A percentile compares a stretch with the other conserved stretches of the same genome.
Evolutionary conservation across 192 early-diverging fungal species (phyloP).

Genomic region (Anaeromyces robustus): DNA sequence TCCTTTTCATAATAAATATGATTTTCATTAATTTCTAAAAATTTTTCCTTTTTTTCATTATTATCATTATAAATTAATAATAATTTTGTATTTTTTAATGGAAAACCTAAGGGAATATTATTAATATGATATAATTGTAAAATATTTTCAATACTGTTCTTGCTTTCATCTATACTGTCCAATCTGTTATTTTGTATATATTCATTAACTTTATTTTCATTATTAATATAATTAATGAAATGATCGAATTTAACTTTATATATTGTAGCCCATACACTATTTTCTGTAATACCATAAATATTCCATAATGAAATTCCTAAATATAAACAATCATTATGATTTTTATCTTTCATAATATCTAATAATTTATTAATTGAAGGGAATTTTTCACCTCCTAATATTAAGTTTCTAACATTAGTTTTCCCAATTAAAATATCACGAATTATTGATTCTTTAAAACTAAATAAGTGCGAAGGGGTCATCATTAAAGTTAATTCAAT

Average conservation of each 20-base stretch:
- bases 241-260: background rate
- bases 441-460: background rate
- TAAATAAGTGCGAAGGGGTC: background rate
- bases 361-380: background rate
- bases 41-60: background rate
- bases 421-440: background rate
- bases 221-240: background rate
- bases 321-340: too few species aligned
- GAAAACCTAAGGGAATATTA: background rate
- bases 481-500: background rate
- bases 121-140: background rate
- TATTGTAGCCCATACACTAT: background rate
- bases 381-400: background rate
- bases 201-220: background rate
- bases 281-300: background rate
- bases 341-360: background rate
- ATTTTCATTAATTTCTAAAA: background rate
- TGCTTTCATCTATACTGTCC: too few species aligned
- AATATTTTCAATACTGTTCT: too few species aligned
- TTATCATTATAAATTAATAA: background rate
- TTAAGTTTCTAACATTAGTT: background rate
- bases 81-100: background rate
- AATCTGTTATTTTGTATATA: too few species aligned
- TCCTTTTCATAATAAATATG: background rate
- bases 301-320: background rate